Evolutionary conservation across 352 stramenopile genomes (phyloP), one percentile per base, ranked within the genome.

Genomic region (Phytophthora quininea): DNA sequence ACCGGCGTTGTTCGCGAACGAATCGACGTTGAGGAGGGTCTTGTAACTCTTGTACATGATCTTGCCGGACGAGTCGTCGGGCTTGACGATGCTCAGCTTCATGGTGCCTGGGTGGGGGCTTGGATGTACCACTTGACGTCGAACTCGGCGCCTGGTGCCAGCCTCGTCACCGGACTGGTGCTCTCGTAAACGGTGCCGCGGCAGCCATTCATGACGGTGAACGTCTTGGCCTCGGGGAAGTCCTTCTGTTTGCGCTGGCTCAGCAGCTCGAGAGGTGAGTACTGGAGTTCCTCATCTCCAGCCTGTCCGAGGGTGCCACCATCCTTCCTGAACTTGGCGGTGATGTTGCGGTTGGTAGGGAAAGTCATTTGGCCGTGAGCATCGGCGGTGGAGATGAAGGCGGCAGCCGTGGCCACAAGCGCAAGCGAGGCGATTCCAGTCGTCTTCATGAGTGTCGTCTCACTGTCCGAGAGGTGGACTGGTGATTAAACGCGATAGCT

Each of bases 31-130:
- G 32, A 75, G 65, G 50, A 84, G 54, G 14, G 55, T 70, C 7
- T 45, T 54, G 37, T 71, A 61, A 15, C 69, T 72, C 37, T 82
- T 70, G 79, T 88, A 86, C 64, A 62, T 83, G 77, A 86, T 80
- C 30, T 70, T 79, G 37, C 79, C 79, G 19, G 49, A 43, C 15
- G 74, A 67, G 40, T 76, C 71, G 1, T 58, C 80, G 12, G 80
- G 77, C 58, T 85, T 86, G 53, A 86, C 74, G 54, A 88, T 80
- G 49, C 60, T 79, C 54, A 88, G 58, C 56, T 83, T 74, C 56
- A 81, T 74, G 63, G 65, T 74, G 9, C 79, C 77, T 2, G 79
- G 77, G 55, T 88, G 79, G 15, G 79, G n/a, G 77, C 79, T 66
- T 88, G 75, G 58, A 88, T 83, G 42, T 50, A 66, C 37, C 52